Conservation (phyloP, 2,329 filamentous ascomycete species). For the Sarocladiaceae sp. region DNA sequence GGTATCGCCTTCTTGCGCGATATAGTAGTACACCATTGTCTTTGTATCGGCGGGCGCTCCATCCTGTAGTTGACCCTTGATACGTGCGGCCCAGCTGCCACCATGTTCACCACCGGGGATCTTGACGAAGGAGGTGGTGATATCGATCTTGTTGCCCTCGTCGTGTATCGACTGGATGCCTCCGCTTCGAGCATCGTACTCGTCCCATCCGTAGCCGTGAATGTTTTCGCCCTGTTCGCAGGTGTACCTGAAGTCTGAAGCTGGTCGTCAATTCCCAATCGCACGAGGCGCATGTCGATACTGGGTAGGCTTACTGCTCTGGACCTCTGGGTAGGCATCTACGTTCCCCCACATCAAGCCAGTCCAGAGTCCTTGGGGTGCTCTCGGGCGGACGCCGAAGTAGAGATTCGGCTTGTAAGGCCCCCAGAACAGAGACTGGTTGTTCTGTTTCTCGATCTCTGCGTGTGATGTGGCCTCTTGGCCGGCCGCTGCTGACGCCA, state of each 20-base stretch:
- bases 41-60: conserved; percentile 62
- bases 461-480: conserved; percentile 21
- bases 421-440: conserved; percentile 90
- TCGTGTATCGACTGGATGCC: conserved; percentile 90
- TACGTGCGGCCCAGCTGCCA: conserved; percentile 85
- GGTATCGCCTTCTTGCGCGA: conserved; percentile 70
- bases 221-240: conserved; percentile 95
- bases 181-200: conserved; percentile 84
- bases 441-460: conserved; percentile 52
- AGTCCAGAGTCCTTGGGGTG: conserved; percentile 73
- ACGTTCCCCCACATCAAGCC: conserved; percentile 86
- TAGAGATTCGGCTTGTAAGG: conserved; percentile 92
- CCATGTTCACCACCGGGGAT: conserved; percentile 78
- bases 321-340: conserved; percentile 60
- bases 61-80: conserved; percentile 72
- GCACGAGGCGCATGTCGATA: no score
- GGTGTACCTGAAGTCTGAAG: conserved; percentile 76
- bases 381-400: conserved; percentile 79
- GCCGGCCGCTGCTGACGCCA: conserved; percentile 17
- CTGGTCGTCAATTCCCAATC: conserved; percentile 8
- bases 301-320: neutral
- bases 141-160: conserved; percentile 76
- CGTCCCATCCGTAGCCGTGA: conserved; percentile 95
- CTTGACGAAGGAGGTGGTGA: conserved; percentile 92
- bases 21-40: conserved; percentile 76